Base-by-base conservation (phyloP, 2,329 filamentous ascomycete genomes). In the Ascocoryne sarcoides region DNA sequence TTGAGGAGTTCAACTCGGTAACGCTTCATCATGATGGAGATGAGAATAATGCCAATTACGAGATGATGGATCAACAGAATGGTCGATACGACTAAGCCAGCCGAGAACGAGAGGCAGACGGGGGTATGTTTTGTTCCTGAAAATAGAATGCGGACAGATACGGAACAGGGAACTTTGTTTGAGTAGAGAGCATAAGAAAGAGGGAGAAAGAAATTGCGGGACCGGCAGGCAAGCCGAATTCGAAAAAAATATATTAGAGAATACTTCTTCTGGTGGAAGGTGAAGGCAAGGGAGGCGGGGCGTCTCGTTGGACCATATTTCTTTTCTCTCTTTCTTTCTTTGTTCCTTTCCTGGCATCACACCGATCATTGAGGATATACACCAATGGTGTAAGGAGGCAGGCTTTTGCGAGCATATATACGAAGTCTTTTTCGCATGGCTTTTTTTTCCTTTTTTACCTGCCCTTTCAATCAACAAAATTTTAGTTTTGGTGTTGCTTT, bases 1-100 rank as follows among this genome's bases (percentile, higher is more conserved):
- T 98, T 60, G 86, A 95, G 63, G 92, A 96, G 62, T 98, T 98
- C 65, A 98, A 96, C 70, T 94, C 87, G 60, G 89, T 98, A 31
- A 98, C 92, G 37, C 70, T 98, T 46, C 90, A 96, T 62, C 92
- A 98, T 59, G 92, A 96, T 42, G 92, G 88, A 12, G 90, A 95
- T 52, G 23, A 26, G 12, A 26, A 26, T 12, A 7, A 26, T 7
- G 23, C 7, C 7, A 36, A 48, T 18, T 52, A 53, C 36, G 50
- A 56, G 32, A 49, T 46, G 14, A 53, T 54, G 20, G 54, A 57
- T 42, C 50, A 49, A 21, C 50, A 58, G 37, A 59, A 59, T 30
- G 54, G 54, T 20, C 48, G 54, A 32, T 57, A 59, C 33, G 53
- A 57, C 21, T 26, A 26, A 26, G 23, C 23, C 23, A n/a, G n/a